A percentile compares a stretch with the other conserved stretches of the same genome.
Evolutionary conservation across 2,329 filamentous ascomycete species (phyloP).

Genomic region (Fonsecaea monophora): DNA sequence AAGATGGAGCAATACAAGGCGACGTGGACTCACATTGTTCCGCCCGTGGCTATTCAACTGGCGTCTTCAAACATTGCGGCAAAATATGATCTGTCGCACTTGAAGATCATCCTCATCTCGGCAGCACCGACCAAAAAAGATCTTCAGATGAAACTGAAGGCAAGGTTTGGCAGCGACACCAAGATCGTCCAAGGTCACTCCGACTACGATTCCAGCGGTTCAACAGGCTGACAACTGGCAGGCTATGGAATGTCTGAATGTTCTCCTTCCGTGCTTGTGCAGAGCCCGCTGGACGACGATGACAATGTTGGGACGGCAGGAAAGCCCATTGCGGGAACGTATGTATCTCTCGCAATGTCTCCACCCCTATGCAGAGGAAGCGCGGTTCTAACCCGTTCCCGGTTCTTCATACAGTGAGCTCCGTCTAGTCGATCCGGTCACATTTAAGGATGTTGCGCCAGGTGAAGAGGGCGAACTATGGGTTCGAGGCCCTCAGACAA

Average conservation of each 20-base stretch:
- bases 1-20: conserved; percentile 59
- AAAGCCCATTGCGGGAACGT: conserved; percentile 28
- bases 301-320: conserved; percentile 55
- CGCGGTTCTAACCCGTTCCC: background rate
- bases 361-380: background rate
- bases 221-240: conserved; percentile 1
- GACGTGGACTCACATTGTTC: conserved; percentile 64
- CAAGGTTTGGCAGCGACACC: conserved; percentile 55
- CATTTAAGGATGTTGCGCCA: conserved; percentile 24
- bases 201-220: conserved; percentile 56
- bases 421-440: conserved; percentile 28
- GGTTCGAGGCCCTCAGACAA: conserved; percentile 79
- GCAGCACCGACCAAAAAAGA: conserved; percentile 64
- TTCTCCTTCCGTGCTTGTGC: conserved; percentile 53
- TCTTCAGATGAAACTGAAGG: conserved; percentile 58
- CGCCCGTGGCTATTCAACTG: conserved; percentile 66
- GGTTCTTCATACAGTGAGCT: conserved; percentile 13
- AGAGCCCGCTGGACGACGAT: conserved; percentile 50
- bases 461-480: conserved; percentile 61
- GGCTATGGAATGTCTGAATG: conserved; percentile 41
- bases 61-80: conserved; percentile 60
- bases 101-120: conserved; percentile 58
- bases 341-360: conserved; percentile 7
- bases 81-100: conserved; percentile 60
- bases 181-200: conserved; percentile 49